These are phyloP conservation scores for Phytophthora boehmeriae DNA, from an alignment of 352 stramenopile species.

Conservation along the genomic window DNA sequence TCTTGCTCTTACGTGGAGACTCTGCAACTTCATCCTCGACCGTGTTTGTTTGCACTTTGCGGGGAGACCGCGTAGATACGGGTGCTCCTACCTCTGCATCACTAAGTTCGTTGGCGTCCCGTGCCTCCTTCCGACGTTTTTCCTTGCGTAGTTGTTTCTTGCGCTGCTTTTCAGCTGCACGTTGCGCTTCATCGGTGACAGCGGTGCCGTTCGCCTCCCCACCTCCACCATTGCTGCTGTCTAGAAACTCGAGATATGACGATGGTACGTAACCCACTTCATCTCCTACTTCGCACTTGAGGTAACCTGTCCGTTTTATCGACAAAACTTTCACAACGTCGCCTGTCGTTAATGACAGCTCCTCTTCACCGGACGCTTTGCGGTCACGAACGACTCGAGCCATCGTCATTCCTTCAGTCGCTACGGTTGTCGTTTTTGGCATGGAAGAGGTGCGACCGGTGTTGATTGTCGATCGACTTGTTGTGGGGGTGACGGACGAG, in stretches of 20 bases:
- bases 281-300: slow-evolving; percentile 82
- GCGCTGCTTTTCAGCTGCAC: slow-evolving; percentile 55
- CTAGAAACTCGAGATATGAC: slow-evolving; percentile 86
- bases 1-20: slow-evolving; percentile 70
- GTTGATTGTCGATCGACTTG: slow-evolving; percentile 25
- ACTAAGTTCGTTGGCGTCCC: slow-evolving; percentile 27
- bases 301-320: slow-evolving; percentile 78
- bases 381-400: slow-evolving; percentile 74
- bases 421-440: slow-evolving; percentile 17
- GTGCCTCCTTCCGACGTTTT: slow-evolving; percentile 54
- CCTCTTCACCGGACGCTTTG: slow-evolving; percentile 78
- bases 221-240: slow-evolving; percentile 20
- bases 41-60: slow-evolving; percentile 42
- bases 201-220: slow-evolving; percentile 12
- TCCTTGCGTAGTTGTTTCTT: slow-evolving; percentile 73
- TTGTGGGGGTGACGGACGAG: slow-evolving; percentile 29
- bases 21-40: slow-evolving; percentile 37
- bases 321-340: slow-evolving; percentile 81
- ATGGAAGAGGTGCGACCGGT: slow-evolving; percentile 9
- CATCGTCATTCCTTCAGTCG: slow-evolving; percentile 33
- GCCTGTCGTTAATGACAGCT: slow-evolving; percentile 62
- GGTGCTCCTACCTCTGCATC: slow-evolving; percentile 46
- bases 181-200: slow-evolving; percentile 33
- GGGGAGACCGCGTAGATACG: slow-evolving; percentile 36
- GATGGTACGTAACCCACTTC: slow-evolving; percentile 79